Evolutionary conservation across 2,329 filamentous ascomycete genomes (phyloP).

Genomic region (Ceratocystis lukuohia): DNA sequence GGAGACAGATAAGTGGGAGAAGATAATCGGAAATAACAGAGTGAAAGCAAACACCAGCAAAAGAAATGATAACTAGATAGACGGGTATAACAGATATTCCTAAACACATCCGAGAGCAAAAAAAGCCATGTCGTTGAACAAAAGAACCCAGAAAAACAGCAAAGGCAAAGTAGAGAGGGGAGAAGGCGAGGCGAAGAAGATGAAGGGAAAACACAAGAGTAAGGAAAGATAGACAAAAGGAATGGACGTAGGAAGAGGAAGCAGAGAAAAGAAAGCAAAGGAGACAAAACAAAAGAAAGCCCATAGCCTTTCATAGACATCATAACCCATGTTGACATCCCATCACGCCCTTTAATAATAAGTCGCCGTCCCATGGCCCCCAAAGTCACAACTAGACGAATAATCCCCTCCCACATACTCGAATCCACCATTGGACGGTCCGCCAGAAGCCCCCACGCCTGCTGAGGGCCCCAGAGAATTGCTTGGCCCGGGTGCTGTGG

Average conservation of each 20-base stretch:
- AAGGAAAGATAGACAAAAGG: conserved; percentile 7
- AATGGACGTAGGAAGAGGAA: not conserved
- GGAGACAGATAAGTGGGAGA: not conserved
- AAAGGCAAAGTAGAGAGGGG: not conserved
- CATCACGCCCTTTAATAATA: conserved; percentile 7
- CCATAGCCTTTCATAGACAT: not conserved
- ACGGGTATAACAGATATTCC: conserved; percentile 5
- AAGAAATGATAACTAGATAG: not conserved
- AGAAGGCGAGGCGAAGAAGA: not conserved
- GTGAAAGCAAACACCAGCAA: not conserved
- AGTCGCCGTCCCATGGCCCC: not conserved
- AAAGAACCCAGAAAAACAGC: not conserved
- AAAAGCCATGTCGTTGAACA: not conserved
- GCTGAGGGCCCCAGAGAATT: not conserved
- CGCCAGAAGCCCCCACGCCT: not conserved
- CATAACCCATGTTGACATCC: not conserved
- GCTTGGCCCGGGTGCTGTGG: not conserved
- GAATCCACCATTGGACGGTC: not conserved
- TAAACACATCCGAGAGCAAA: not conserved
- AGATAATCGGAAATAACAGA: not conserved
- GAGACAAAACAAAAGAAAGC: conserved; percentile 2
- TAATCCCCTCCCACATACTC: conserved; percentile 15
- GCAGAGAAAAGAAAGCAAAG: not conserved
- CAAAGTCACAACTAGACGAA: conserved; percentile 5
- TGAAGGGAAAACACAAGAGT: not conserved